Evolutionary conservation across 345 rosid genomes (phyloP), one percentile per base, ranked within the genome.

Genomic region (Gossypium arboreum): DNA sequence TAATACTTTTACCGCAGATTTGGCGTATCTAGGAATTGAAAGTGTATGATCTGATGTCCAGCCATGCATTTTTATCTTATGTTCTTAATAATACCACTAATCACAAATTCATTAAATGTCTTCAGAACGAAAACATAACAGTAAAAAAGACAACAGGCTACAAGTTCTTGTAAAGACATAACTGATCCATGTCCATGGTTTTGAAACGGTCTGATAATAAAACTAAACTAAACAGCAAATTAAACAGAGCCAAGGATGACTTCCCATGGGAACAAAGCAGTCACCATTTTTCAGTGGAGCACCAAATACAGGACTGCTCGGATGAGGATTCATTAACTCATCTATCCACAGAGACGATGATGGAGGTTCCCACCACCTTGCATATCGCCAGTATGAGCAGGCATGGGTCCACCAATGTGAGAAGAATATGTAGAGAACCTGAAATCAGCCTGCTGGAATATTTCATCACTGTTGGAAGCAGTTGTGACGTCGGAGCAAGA

Each of bases 191-290:
- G 73, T 52, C 17, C 60, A 51, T 52, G 60, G 60, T 70, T 52
- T 29, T 5, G 73, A 52, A 27, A 51, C 25, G 34, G 48, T 70
- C 11, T 39, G 52, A 39, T 39, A 64, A 72, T 7, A 39, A 29
- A 60, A 79, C 25, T 29, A 72, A 77, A 74, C 58, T 72, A 75
- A 73, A 72, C 66, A 69, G 54, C 58, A 71, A 82, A 84, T 60
- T 77, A 83, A 82, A 39, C 52, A 74, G 79, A 88, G 97, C 98
- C 98, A 93, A 91, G 97, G 98, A 93, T 91, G 98, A 91, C 94
- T 89, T 93, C 92, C 98, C 98, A 73, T 56, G 22, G 85, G 88
- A 77, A 77, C 72, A 70, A 71, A 74, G 89, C 90, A 79, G 85
- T 78, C 81, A 77, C 12, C 65, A 80, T 78, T 77, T 72, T 9